phyloP scores from a whole-genome alignment of 345 rosid species.

The Triadica sebifera region DNA sequence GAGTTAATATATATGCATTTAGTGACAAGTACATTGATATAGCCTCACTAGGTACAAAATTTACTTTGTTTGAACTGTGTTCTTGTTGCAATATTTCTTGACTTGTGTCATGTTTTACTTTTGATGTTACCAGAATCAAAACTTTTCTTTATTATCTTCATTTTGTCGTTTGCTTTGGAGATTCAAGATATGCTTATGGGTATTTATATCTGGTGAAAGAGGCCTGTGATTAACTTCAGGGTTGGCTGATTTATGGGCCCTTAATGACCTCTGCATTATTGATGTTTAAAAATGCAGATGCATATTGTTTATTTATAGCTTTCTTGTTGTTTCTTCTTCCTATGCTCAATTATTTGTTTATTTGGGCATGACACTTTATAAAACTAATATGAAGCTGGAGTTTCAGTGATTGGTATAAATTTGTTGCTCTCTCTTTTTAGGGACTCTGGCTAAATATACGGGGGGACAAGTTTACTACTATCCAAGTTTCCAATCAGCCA shows the following conservation, averaged over 20 bases:
- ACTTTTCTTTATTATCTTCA: neutral
- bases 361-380: neutral
- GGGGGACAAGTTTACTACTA: constrained; percentile 96
- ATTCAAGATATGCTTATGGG: neutral
- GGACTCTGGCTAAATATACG: constrained; percentile 90
- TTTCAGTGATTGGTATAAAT: neutral
- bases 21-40: constrained; percentile 90
- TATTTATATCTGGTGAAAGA: neutral
- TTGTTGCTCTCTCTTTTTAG: constrained; percentile 34
- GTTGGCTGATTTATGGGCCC: neutral
- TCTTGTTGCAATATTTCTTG: constrained; percentile 44
- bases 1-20: constrained; percentile 83
- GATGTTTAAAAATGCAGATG: neutral
- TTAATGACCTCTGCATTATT: neutral
- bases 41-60: constrained; percentile 81
- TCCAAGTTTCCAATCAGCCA: constrained; percentile 75
- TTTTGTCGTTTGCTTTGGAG: neutral
- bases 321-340: neutral
- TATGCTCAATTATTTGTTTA: neutral
- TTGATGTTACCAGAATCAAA: neutral
- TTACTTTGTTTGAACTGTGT: neutral
- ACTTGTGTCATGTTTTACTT: neutral
- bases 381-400: neutral
- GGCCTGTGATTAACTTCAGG: neutral
- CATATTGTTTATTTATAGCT: neutral